Base-by-base conservation (phyloP, 208 protist species). In the Leishmania braziliensis region DNA sequence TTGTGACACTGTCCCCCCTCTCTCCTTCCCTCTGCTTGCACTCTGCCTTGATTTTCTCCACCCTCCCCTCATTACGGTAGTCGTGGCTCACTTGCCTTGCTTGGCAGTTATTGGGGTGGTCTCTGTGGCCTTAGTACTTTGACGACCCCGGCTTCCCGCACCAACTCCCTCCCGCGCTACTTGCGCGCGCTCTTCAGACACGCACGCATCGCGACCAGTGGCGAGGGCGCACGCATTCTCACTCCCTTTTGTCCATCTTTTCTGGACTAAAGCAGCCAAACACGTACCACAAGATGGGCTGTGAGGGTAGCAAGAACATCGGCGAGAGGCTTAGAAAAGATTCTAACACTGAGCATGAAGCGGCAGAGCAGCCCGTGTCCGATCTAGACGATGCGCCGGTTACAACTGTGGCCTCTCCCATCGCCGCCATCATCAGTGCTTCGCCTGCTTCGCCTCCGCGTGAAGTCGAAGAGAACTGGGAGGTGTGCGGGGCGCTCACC, bases 231-330 rank as follows among this genome's bases (percentile, higher is more conserved):
- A 20, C 29, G 39, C 29, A 39, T 46, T n/a, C 6, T 29, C 43
- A 48, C 66, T 1, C 43, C 26, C 53, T 51, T 23, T 53, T 33
- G 20, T n/a, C 43, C 46, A 18, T 18, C 1, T 14, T 46, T 43
- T 12, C 33, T 69, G 10, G 10, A 6, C 33, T 69, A 12, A 8
- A 18, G 26, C n/a, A 46, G 33, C 18, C n/a, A 43, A 69, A 36
- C 63, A 36, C 63, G 36, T 5, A 72, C 51, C 48, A 5, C 26
- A 76, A 29, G 29, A 91, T 91, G 88, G 88, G 88, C 12, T 91
- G 88, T 75, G 18, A 79, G 65, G 82, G 78, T 63, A 89, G 85
- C 72, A 91, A 87, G 62, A 76, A 77, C 65, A 75, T 53, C 46
- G 53, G 80, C 62, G 66, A 76, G 54, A 76, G 74, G 85, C 43